These are phyloP conservation scores for Curvularia eragrostidis DNA, from an alignment of 2,329 filamentous ascomycete genomes.

Conservation along the genomic window DNA sequence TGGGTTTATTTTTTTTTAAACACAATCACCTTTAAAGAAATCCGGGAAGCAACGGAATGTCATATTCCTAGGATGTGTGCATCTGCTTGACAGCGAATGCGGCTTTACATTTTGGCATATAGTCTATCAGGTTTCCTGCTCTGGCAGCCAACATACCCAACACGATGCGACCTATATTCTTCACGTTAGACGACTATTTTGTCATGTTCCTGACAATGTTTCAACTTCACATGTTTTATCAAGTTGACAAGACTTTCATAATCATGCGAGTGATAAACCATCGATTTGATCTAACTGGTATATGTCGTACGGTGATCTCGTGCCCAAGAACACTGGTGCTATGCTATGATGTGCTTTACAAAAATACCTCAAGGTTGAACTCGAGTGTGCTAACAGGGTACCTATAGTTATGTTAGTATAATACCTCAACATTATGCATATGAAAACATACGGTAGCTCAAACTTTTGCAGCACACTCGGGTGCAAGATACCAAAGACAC, in stretches of 20 bases:
- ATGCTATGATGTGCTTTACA: conserved; percentile 57
- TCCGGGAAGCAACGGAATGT: not conserved
- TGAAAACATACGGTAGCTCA: conserved; percentile 73
- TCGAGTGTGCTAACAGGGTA: conserved; percentile 94
- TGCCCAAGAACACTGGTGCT: not conserved
- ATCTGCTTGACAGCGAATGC: not conserved
- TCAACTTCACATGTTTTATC: not conserved
- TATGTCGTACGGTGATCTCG: not conserved
- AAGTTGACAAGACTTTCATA: not conserved
- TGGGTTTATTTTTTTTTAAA: not conserved
- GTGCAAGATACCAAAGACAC: conserved; percentile 92
- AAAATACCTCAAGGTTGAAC: conserved; percentile 91
- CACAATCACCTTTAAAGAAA: not conserved
- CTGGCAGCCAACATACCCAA: not conserved
- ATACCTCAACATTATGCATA: not conserved
- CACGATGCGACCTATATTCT: not conserved
- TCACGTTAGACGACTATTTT: not conserved
- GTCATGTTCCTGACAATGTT: not conserved
- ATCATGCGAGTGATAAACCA: not conserved
- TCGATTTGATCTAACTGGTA: not conserved
- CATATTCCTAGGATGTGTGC: not conserved
- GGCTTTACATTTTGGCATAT: not conserved
- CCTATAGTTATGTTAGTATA: conserved; percentile 52
- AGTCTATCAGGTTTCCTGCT: not conserved
- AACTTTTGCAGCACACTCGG: conserved; percentile 93